Base-by-base conservation (phyloP, 371 early-diverging fungal genomes). In the Mortierella sp. region DNA sequence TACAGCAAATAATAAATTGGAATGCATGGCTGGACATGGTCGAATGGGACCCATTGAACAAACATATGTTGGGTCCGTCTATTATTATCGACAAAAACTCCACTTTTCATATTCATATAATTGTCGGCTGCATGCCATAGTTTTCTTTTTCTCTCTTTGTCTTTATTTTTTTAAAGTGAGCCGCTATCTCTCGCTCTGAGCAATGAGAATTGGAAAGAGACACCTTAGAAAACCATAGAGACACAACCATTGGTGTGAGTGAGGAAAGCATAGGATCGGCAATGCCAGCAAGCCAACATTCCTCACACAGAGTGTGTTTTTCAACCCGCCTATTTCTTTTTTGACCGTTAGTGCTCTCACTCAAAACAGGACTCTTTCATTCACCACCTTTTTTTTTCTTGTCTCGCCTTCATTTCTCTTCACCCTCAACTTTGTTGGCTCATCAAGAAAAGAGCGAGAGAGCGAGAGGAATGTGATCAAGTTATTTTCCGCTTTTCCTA, bases 181-280 rank as follows among this genome's bases (percentile, higher is more conserved):
- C 26, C n/a, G n/a, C n/a, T 0, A 5, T 55, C 55, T 55, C 55
- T 55, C 24, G n/a, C n/a, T n/a, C n/a, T 24, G 24, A 10, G 21
- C 1, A 28, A 16, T 31, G 59, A 31, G 31, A 28, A 28, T 31
- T 9, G 16, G 28, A 31, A 28, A 59, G 28, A 59, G 31, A 28
- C 31, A 59, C 59, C 59, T 59, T 59, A 59, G 59, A 59, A 59
- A 59, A 59, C 59, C 59, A 59, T 59, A 59, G 31, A 14, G 59
- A 16, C 2, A 31, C 5, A 28, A 28, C 31, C 59, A 59, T 59
- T 59, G 59, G 59, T 59, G 31, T n/a, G n/a, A n/a, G n/a, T n/a
- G n/a, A n/a, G n/a, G n/a, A 19, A 26, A 26, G 9, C 11, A 55
- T 50, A 26, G 57, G 57, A 55, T 55, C 57, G 26, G 28, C 57